Base-by-base conservation (phyloP, 2,329 filamentous ascomycete genomes). In the Cercospora citrullina region DNA sequence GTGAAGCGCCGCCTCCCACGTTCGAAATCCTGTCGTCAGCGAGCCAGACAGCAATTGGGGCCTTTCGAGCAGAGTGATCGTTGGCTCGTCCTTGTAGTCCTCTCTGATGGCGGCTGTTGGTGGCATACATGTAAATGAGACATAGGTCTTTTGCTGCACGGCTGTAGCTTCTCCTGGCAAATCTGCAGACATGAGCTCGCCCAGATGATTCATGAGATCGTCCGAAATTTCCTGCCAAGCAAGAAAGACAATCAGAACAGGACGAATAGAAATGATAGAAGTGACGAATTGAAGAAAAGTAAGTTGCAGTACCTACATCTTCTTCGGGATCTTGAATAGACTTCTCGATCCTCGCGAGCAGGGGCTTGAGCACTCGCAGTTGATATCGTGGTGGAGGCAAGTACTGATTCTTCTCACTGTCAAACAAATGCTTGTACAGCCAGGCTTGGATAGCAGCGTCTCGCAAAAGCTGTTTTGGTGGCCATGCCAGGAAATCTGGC, bases 301-400 rank as follows among this genome's bases (percentile, higher is more conserved):
- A 33, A 61, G 66, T 75, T 64, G 69, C 73, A 70, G 77, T 45
- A 83, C 91, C 83, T 90, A 96, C 94, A 90, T 96, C 88, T 84
- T 92, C 85, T 73, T 97, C 91, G 79, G 93, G 94, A 78, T 97
- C 89, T 66, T 87, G 84, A 59, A 96, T 92, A 36, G 90, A 87
- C 31, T 84, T 81, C 78, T 97, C 92, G 63, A 97, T 89, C 66
- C 84, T 86, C 7, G 84, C 80, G 12, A 93, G 81, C 36, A 97
- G 83, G 70, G 87, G 82, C 77, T 96, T 97, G 62, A 97, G 80
- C 0, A 92, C 86, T 68, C 88, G 86, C 16, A 90, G 79, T 72
- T 89, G 88, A 76, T 96, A 96, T 62, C 89, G 82, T 21, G 84
- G 81, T 7, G 91, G 90, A 18, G 91, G 91, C 7, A 86, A 81